Evolutionary conservation across 2,329 filamentous ascomycete species (phyloP).

Genomic region (Arthrobotrys iridis): DNA sequence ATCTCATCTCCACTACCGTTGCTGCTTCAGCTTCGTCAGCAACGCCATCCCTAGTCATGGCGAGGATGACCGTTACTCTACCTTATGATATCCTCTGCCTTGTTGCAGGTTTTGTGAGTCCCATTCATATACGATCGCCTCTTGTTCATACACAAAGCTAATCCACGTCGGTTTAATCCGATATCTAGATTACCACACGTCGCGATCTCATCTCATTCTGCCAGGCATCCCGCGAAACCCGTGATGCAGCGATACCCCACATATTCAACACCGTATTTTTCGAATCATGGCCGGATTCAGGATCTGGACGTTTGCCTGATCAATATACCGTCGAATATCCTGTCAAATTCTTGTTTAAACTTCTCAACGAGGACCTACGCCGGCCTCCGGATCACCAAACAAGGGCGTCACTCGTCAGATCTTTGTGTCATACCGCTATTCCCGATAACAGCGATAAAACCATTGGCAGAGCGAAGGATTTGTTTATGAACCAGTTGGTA

Average conservation of each 20-base stretch:
- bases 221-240: conserved; percentile 32
- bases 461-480: conserved; percentile 29
- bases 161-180: background rate
- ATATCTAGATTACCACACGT: conserved; percentile 32
- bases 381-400: background rate
- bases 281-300: conserved; percentile 40
- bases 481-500: conserved; percentile 44
- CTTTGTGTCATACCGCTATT: conserved; percentile 23
- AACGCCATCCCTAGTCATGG: conserved; percentile 22
- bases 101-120: conserved; percentile 40
- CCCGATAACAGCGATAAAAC: conserved; percentile 8
- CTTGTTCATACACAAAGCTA: background rate
- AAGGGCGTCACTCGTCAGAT: conserved; percentile 25
- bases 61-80: conserved; percentile 35
- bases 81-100: conserved; percentile 49
- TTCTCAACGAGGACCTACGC: conserved; percentile 40
- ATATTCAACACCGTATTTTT: conserved; percentile 42
- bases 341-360: conserved; percentile 17
- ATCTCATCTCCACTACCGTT: background rate
- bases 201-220: conserved; percentile 51
- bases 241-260: conserved; percentile 32
- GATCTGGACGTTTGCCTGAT: conserved; percentile 1
- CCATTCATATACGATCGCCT: background rate
- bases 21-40: background rate
- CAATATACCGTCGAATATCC: conserved; percentile 37